These are phyloP conservation scores for Auricularia cornea DNA, from an alignment of 768 basidiomycete species.

Conservation along the genomic window DNA sequence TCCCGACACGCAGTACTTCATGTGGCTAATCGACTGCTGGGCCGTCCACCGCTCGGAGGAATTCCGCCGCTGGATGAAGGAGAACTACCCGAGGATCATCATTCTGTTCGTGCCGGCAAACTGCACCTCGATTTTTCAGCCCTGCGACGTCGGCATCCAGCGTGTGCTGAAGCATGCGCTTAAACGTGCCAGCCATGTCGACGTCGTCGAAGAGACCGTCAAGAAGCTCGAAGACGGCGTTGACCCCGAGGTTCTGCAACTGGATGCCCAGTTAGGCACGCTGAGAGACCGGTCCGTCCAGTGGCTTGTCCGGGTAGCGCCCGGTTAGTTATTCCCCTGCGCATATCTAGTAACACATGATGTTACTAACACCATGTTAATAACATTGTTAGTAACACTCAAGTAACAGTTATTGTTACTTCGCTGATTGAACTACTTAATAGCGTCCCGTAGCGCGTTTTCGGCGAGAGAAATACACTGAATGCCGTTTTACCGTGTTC, in stretches of 20 bases:
- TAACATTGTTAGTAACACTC: no score
- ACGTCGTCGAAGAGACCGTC: constrained; percentile 25
- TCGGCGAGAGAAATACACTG: no score
- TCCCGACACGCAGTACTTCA: constrained; percentile 8
- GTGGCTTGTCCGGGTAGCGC: constrained; percentile 31
- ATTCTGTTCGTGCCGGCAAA: constrained; percentile 20
- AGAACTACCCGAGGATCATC: constrained; percentile 15
- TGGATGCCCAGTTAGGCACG: constrained; percentile 13
- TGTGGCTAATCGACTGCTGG: constrained; percentile 23
- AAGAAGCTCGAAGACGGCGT: constrained; percentile 16
- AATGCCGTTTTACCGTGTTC: no score
- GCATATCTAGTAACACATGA: no score
- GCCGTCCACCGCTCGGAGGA: constrained; percentile 28
- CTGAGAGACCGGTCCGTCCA: constrained; percentile 18
- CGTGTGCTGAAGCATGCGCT: constrained; percentile 28
- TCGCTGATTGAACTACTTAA: no score
- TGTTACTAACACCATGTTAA: no score
- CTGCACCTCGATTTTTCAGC: constrained; percentile 18
- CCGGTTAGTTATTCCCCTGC: no score
- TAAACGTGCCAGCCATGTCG: constrained; percentile 24
- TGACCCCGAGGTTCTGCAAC: background rate
- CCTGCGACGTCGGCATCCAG: constrained; percentile 30
- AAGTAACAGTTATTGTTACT: no score
- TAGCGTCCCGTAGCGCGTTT: no score
- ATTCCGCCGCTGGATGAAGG: constrained; percentile 28